Evolutionary conservation across 176 grass and related monocot genomes (phyloP).

Genomic region (Oryza brachyantha): DNA sequence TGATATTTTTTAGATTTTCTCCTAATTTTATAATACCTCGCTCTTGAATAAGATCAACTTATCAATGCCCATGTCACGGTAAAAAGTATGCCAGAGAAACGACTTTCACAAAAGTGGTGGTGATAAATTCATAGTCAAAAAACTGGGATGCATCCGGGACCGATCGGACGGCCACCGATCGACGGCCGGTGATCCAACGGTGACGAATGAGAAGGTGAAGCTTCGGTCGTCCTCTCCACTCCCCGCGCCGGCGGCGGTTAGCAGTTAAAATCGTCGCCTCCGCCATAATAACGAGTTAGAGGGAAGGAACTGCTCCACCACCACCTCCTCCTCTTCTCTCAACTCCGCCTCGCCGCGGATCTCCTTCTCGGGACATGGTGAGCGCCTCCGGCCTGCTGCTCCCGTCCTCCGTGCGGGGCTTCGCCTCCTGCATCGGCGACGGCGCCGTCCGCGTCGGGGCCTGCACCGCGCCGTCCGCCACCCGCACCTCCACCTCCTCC

Average conservation of each 20-base stretch:
- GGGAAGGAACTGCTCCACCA: not conserved
- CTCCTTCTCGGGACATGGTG: conserved; percentile 42
- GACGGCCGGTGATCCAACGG: not conserved
- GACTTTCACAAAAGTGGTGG: too few relatives aligned
- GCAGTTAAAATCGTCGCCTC: not conserved
- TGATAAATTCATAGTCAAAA: too few relatives aligned
- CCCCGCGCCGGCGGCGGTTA: conserved; percentile 30
- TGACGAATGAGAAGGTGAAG: not conserved
- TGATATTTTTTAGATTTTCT: too few relatives aligned
- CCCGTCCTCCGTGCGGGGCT: conserved; percentile 50
- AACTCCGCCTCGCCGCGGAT: not conserved
- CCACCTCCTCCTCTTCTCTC: not conserved
- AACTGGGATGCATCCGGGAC: not conserved
- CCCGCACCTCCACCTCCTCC: conserved; percentile 24
- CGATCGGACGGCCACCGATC: not conserved
- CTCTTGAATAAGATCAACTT: too few relatives aligned
- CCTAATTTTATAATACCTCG: too few relatives aligned
- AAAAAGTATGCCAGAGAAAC: too few relatives aligned
- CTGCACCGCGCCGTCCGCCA: conserved; percentile 41
- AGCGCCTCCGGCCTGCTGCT: conserved; percentile 62
- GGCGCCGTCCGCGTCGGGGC: conserved; percentile 60
- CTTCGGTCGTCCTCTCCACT: too few relatives aligned
- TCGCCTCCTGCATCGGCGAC: conserved; percentile 83
- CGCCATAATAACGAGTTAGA: conserved; percentile 27
- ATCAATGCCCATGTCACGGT: too few relatives aligned